These are phyloP conservation scores for Linanthus parryae DNA, from an alignment of 148 eudicot species.

Conservation along the genomic window DNA sequence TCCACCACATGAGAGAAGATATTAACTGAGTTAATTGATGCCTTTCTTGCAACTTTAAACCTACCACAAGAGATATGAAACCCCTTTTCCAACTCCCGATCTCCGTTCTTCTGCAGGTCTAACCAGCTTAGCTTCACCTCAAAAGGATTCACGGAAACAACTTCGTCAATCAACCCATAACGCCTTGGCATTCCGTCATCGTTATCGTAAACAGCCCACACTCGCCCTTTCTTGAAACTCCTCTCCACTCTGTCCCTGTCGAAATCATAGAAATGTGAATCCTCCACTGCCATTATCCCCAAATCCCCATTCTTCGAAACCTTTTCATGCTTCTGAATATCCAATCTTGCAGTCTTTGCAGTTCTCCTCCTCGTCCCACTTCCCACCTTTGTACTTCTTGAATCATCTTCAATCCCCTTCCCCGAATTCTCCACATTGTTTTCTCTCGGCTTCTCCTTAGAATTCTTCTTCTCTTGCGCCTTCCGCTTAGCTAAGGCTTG, in stretches of 20 bases:
- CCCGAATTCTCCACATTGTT: constrained; percentile 9
- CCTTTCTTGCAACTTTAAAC: constrained; percentile 52
- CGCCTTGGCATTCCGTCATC: constrained; percentile 95
- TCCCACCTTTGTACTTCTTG: too few species aligned
- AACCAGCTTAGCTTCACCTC: constrained; percentile 67
- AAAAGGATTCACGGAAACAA: constrained; percentile 66
- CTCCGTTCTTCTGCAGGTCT: constrained; percentile 41
- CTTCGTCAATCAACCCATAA: constrained; percentile 71
- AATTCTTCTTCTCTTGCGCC: constrained; percentile 19
- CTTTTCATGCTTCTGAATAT: constrained; percentile 3
- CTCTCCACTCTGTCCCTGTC: constrained; percentile 67
- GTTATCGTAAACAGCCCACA: constrained; percentile 89
- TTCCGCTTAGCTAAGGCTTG: constrained; percentile 35
- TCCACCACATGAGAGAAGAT: constrained; percentile 67
- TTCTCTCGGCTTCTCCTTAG: constrained; percentile 20
- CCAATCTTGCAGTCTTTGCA: constrained; percentile 4
- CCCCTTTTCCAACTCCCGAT: constrained; percentile 33
- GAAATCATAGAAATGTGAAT: constrained; percentile 86
- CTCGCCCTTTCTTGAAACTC: constrained; percentile 81
- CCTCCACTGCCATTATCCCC: constrained; percentile 70
- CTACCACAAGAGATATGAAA: constrained; percentile 69
- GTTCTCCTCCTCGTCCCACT: not conserved
- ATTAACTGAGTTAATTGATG: constrained; percentile 39
- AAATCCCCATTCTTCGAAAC: constrained; percentile 23
- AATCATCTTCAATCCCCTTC: constrained; percentile 2